phyloP scores from a whole-genome alignment of 768 basidiomycete genomes.

The Tulasnella calospora region DNA sequence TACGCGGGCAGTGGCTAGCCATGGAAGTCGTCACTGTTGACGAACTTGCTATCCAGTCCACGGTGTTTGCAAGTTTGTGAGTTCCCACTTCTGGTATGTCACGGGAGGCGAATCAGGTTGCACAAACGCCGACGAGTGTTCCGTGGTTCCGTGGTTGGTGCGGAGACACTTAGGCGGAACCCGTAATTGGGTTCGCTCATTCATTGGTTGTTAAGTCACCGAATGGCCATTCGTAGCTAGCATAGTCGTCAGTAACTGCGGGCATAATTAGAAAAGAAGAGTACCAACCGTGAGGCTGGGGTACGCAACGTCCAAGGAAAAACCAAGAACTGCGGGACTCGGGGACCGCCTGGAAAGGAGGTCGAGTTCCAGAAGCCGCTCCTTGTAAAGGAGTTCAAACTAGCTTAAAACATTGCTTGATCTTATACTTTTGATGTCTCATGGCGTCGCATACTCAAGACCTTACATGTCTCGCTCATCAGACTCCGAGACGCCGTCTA shows the following conservation, averaged over 20 bases:
- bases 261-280: neutral
- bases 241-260: neutral
- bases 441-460: neutral
- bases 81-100: conserved; percentile 1
- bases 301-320: neutral
- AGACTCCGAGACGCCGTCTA: neutral
- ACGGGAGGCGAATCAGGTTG: neutral
- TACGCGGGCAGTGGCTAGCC: neutral
- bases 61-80: conserved; percentile 5
- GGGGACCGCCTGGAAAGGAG: neutral
- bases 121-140: neutral
- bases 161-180: conserved; percentile 7
- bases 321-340: neutral
- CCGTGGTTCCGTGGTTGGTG: neutral
- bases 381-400: neutral
- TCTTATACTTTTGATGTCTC: neutral
- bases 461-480: neutral
- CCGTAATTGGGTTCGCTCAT: neutral
- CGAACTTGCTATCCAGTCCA: neutral
- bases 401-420: neutral
- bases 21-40: neutral
- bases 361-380: neutral
- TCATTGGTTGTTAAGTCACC: neutral
- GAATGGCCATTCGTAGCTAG: neutral
- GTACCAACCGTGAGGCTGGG: neutral